Evolutionary conservation across 495 filamentous ascomycete genomes (phyloP).

Genomic region (Xylaria grammica): DNA sequence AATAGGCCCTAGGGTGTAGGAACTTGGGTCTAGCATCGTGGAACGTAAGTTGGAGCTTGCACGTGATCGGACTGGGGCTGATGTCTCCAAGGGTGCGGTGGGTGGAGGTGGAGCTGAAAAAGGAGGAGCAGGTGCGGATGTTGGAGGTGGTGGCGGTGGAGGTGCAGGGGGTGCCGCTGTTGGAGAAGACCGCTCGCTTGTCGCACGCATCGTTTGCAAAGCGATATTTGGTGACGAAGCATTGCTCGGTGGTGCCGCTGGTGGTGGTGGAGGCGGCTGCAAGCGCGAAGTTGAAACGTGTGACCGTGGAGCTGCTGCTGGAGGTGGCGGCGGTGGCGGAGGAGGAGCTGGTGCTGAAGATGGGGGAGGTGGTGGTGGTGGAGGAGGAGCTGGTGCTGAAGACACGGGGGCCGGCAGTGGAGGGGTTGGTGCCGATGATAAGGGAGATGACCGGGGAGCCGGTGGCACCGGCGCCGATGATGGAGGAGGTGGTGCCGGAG

Average conservation of each 20-base stretch:
- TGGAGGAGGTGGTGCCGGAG: constrained; percentile 57
- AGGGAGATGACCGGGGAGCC: constrained; percentile 36
- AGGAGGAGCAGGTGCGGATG: constrained; percentile 40
- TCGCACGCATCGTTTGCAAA: constrained; percentile 55
- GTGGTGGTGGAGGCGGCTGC: constrained; percentile 57
- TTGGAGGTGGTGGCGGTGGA: constrained; percentile 42
- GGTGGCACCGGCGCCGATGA: constrained; percentile 59
- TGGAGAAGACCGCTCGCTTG: constrained; percentile 49
- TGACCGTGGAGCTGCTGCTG: constrained; percentile 29
- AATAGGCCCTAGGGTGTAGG: constrained; percentile 69
- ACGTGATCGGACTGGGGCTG: constrained; percentile 36
- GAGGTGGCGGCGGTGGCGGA: constrained; percentile 48
- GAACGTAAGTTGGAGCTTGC: constrained; percentile 45
- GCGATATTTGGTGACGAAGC: constrained; percentile 49
- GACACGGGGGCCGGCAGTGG: constrained; percentile 55
- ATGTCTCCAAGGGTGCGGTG: constrained; percentile 30
- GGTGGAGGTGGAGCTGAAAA: constrained; percentile 45
- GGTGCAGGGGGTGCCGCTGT: constrained; percentile 48
- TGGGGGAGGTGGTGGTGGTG: constrained; percentile 51
- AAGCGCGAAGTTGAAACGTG: constrained; percentile 51
- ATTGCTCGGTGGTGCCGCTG: constrained; percentile 46
- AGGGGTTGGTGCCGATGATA: constrained; percentile 58
- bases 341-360: constrained; percentile 57
- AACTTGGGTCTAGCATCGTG: constrained; percentile 69
- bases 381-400: constrained; percentile 49